Evolutionary conservation across 2,329 filamentous ascomycete species (phyloP).

Genomic region (Alternaria triticina): DNA sequence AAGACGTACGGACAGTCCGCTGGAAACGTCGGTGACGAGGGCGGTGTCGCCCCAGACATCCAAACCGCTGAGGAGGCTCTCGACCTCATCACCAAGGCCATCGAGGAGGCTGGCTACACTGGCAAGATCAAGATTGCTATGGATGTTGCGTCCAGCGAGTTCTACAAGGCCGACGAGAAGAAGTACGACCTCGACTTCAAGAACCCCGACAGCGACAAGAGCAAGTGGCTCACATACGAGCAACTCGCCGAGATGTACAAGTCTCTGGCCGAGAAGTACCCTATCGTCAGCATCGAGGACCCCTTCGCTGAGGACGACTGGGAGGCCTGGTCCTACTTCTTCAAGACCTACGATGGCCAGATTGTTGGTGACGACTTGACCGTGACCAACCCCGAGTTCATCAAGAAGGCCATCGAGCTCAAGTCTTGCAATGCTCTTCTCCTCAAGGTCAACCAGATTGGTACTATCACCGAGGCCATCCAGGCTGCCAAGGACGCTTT

Average conservation of each 20-base stretch:
- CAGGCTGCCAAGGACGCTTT: constrained; percentile 99
- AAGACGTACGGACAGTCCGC: constrained; percentile 99
- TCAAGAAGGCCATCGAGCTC: constrained; percentile 99
- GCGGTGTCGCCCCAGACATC: constrained; percentile 98
- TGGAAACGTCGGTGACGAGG: constrained; percentile 98
- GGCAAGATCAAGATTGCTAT: constrained; percentile 98
- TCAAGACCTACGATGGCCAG: constrained; percentile 98
- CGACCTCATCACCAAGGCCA: constrained; percentile 91
- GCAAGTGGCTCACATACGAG: constrained; percentile 99
- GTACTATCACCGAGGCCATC: constrained; percentile 97
- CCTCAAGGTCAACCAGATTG: constrained; percentile 99
- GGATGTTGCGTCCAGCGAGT: constrained; percentile 98
- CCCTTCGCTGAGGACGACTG: constrained; percentile 99
- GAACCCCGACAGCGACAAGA: constrained; percentile 95
- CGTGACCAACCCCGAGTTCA: constrained; percentile 97
- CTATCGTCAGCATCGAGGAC: constrained; percentile 98
- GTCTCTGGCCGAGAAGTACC: constrained; percentile 89
- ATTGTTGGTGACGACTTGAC: constrained; percentile 98
- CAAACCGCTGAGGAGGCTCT: constrained; percentile 96
- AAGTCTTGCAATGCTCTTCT: constrained; percentile 98
- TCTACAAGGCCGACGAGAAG: constrained; percentile 95
- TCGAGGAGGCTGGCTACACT: constrained; percentile 93
- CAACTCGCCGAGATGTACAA: constrained; percentile 93
- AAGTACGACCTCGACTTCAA: constrained; percentile 99
- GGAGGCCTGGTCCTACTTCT: constrained; percentile 99